A percentile compares a stretch with the other conserved stretches of the same genome.
These are phyloP conservation scores for Fagus crenata DNA, from an alignment of 306 rosid genomes.

Conservation along the genomic window DNA sequence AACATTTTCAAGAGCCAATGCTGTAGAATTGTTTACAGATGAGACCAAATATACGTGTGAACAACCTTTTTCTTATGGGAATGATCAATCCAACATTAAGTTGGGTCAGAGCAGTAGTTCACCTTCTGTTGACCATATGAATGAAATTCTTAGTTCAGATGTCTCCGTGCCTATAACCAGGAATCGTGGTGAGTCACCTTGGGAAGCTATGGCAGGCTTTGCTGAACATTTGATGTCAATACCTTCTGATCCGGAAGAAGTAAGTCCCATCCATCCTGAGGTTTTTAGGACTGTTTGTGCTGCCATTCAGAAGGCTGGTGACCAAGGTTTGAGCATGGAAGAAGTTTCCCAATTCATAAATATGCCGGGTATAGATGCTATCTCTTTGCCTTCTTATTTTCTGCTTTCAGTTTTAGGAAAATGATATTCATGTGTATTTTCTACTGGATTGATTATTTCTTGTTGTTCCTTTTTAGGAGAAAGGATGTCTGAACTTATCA, in stretches of 20 bases:
- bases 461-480: slow-evolving; percentile 52
- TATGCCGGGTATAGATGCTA: slow-evolving; percentile 58
- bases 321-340: slow-evolving; percentile 81
- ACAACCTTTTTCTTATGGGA: slow-evolving; percentile 33
- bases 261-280: slow-evolving; percentile 48
- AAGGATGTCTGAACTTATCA: slow-evolving; percentile 52
- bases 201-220: slow-evolving; percentile 81
- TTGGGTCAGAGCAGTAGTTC: slow-evolving; percentile 28
- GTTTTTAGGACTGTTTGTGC: slow-evolving; percentile 59
- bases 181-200: slow-evolving; percentile 48
- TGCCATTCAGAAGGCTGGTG: slow-evolving; percentile 84
- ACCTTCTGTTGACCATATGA: slow-evolving; percentile 42
- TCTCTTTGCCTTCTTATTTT: slow-evolving; percentile 12
- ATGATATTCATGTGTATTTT: slow-evolving; percentile 9
- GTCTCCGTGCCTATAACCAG: slow-evolving; percentile 37
- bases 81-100: slow-evolving; percentile 17
- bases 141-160: slow-evolving; percentile 42
- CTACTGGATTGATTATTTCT: slow-evolving; percentile 17
- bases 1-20: slow-evolving; percentile 51
- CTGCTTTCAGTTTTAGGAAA: slow-evolving; percentile 17
- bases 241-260: slow-evolving; percentile 44
- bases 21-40: slow-evolving; percentile 53
- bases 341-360: slow-evolving; percentile 63
- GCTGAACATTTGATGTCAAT: slow-evolving; percentile 46
- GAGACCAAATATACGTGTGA: slow-evolving; percentile 34